Evolutionary conservation across 305 asterid species (phyloP), one percentile per base, ranked within the genome.

Genomic region (Andrographis paniculata): DNA sequence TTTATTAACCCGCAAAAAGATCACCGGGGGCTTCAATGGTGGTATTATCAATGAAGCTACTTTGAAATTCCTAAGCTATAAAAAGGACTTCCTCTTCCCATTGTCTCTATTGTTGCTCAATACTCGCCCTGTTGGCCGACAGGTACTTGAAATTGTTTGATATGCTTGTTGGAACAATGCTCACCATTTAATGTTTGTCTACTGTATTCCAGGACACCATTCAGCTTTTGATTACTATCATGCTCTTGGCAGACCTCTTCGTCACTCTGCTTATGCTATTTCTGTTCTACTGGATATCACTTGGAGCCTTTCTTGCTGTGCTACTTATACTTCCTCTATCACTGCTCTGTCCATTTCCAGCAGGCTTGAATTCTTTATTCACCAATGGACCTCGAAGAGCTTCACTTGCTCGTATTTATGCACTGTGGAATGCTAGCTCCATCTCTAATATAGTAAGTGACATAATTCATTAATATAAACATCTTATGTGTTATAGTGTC

Each of bases 311-410:
- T 64, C 88, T 89, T 45, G 87, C 96, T 49, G 84, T 89, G 47
- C 83, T 89, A 60, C 93, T 89, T 50, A 65, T 89, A 69, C 98
- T 89, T 58, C 98, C 98, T 53, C 69, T 89, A 49, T 89, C 98
- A 1, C 65, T 89, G 76, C 95, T 89, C 69, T 89, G 93, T 30
- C 94, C 98, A 22, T 82, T 85, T 60, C 94, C 87, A 45, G 98
- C 98, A 33, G 98, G 98, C 62, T 68, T 89, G 76, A 89, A 85
- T 71, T 93, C 94, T 64, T 69, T 89, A 43, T 89, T 85, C 68
- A 82, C 91, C 62, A 80, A 75, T 71, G 94, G 95, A 55, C 92
- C 87, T 39, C 73, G 89, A 64, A 83, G 87, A 73, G 86, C 91
- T 61, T 73, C 91, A 51, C 96, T 89, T 69, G 85, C 92, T 66